A percentile compares a stretch with the other conserved stretches of the same genome.
Conservation (phyloP, 768 basidiomycete genomes). For the Royoungia palumana region DNA sequence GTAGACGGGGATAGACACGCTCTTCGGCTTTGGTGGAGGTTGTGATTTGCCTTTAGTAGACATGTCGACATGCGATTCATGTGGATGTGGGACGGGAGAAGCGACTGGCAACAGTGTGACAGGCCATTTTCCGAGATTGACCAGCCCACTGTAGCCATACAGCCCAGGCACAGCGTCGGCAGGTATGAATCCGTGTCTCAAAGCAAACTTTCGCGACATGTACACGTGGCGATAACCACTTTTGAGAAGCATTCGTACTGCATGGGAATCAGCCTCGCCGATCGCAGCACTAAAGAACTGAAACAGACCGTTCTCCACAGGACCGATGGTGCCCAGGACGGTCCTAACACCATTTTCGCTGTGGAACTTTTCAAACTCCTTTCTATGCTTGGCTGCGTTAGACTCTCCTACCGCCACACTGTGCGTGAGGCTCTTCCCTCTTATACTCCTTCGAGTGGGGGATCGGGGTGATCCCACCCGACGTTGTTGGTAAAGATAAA, state of each 20-base stretch:
- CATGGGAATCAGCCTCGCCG: neutral
- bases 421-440: conserved; percentile 38
- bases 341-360: conserved; percentile 91
- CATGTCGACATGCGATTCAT: neutral
- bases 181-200: conserved; percentile 84
- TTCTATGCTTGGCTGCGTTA: conserved; percentile 60
- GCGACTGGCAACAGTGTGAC: conserved; percentile 56
- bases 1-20: conserved; percentile 62
- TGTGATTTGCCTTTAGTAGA: conserved; percentile 1
- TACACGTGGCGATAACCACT: conserved; percentile 92
- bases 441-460: conserved; percentile 36
- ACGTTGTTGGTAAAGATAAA: conserved; percentile 54
- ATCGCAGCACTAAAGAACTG: conserved; percentile 15
- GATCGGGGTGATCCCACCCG: conserved; percentile 28
- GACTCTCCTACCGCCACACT: conserved; percentile 33
- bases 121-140: conserved; percentile 84
- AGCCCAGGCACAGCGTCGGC: conserved; percentile 82
- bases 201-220: conserved; percentile 90
- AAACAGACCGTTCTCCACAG: conserved; percentile 72
- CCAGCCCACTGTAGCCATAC: conserved; percentile 90
- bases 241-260: conserved; percentile 92
- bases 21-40: conserved; percentile 31
- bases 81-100: neutral
- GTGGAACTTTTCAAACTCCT: conserved; percentile 83
- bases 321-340: conserved; percentile 85